Evolutionary conservation across 2,329 filamentous ascomycete species (phyloP), one percentile per base, ranked within the genome.

Genomic region (Calonectria hongkongensis): DNA sequence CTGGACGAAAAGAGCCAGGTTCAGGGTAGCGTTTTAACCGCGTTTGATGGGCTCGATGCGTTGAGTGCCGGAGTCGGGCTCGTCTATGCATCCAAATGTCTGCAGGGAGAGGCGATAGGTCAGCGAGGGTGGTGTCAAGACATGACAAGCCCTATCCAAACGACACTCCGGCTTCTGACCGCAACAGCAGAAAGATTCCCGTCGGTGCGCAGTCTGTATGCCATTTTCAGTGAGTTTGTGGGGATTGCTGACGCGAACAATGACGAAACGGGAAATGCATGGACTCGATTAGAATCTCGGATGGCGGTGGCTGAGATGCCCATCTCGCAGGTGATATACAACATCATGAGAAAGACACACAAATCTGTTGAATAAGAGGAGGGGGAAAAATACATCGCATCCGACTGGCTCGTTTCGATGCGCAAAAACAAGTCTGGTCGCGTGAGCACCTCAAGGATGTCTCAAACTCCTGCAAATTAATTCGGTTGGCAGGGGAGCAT

Each of bases 21-120:
- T 7, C 65, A 68, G 39, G 70, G 66, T 15, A 47, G 70, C 28
- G 56, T 60, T 25, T 45, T 68, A n/a, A 72, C 65, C 9, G 30
- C 58, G 10, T 72, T 72, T 68, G 70, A 72, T 21, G 65, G 65
- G 18, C 36, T 72, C 28, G 45, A 68, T 50, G 45, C 39, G 8
- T 48, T 72, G 15, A 25, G 58, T 39, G 56, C 66, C 36, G 70
- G 65, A 21, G 56, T 72, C 16, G 45, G 65, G 21, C 47, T 72
- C 25, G 30, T 68, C 16, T 63, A 72, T 47, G 30, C 48, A 43
- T 33, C 65, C 8, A 45, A 33, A n/a, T 68, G 33, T n/a, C 58
- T 60, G 58, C 27, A 63, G 58, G 41, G 58, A 63, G 58, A 63
- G 39, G 58, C 41, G 27, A 47, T 25, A 47, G 58, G 58, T 28